Evolutionary conservation across 352 stramenopile genomes (phyloP), one percentile per base, ranked within the genome.

Genomic region (Globisporangium paddicum): DNA sequence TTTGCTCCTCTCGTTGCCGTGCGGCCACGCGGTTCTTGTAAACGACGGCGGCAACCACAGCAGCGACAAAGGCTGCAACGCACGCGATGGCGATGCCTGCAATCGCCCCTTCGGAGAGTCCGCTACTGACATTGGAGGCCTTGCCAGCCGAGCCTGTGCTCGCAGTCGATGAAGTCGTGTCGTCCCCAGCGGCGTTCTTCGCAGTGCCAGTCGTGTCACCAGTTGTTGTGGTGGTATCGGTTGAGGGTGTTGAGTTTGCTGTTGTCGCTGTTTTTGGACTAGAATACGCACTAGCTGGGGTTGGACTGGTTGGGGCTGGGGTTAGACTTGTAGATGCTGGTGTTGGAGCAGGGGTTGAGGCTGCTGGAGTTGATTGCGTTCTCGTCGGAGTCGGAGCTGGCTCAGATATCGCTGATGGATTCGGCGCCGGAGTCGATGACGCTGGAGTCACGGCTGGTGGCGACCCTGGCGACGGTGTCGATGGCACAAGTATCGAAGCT

Each of bases 1-100:
- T 59, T 14, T 35, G 37, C 30, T 59, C 53, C 18, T 59, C 53
- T 6, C 53, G 53, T 6, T 50, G 28, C 2, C 53, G 19, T 25
- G 38, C 40, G 3, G 44, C 44, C 25, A 50, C n/a, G 19, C 26
- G 30, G n/a, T 23, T 47, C n/a, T 46, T 49, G 38, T 51, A 59
- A 7, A 51, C 26, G 16, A 59, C 25, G 2, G 50, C 26, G 1
- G 26, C 34, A 40, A 42, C 30, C 18, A 50, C 14, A 5, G 3
- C 53, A 3, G 18, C 40, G 14, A 19, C 40, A 2, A 32, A 5
- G 1, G 35, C 18, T 2, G 14, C 26, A 11, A 41, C 5, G 28
- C 53, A 59, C 4, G 16, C 53, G 6, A 51, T 32, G 25, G 48
- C 40, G 21, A 59, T 32, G 11, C 53, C 40, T 11, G 40, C 53